Evolutionary conservation across 2,329 filamentous ascomycete genomes (phyloP), one percentile per base, ranked within the genome.

Genomic region (Neonectria magnoliae): DNA sequence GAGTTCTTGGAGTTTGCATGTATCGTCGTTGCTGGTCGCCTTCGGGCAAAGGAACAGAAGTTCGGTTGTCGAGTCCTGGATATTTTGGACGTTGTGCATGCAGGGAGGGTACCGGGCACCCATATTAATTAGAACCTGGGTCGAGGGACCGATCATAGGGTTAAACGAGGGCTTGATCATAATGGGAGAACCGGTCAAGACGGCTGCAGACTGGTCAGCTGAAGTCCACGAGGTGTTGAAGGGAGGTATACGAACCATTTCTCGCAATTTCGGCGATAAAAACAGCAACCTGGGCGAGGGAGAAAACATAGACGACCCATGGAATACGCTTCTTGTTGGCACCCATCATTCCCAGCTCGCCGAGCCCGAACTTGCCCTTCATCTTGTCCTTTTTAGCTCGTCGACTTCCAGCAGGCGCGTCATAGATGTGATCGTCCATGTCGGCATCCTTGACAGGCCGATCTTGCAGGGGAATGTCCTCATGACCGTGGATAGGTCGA

Each of bases 131-230:
- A 97, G 88, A 25, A 98, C 89, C 71, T 93, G 93, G 1, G 90
- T 88, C 5, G 94, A 97, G 1, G 96, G 96, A 0, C 96, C 96
- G 75, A 99, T 97, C 93, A 99, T 97, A 63, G 93, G 92, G 81
- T 98, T 99, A 82, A 99, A 97, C 16, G 85, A 86, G 1, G 96
- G 96, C 60, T 95, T 88, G 57, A 90, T 94, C 81, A 90, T 87
- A 75, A 93, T 93, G 20, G 91, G 87, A 25, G 91, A 91, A 58
- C 92, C 92, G 1, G 95, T 98, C 31, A 94, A 81, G 71, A 91
- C 85, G 57, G 85, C 92, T 94, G 68, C 13, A 4, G 47, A 47
- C n/a, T 18, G 2, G 64, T 62, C 31, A 67, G 70, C 68, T 56
- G 62, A 63, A 62, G 44, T 44, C 33, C 36, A 16, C 14, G n/a